Evolutionary conservation across 129 eudicot species (phyloP).

Genomic region (Gnaphalium uliginosum): DNA sequence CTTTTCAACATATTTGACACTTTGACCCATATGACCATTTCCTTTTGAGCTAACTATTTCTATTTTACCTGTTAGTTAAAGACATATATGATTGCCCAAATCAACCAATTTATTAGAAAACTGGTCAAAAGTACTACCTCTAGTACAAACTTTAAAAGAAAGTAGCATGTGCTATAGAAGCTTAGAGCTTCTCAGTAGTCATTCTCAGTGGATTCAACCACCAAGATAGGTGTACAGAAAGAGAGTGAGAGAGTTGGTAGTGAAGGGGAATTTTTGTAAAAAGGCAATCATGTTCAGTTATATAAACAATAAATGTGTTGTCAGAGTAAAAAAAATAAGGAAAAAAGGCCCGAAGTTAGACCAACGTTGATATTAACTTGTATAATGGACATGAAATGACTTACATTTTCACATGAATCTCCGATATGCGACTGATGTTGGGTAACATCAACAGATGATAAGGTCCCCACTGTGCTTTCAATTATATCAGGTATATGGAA

Average conservation of each 20-base stretch:
- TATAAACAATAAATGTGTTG: constrained; percentile 1
- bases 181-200: not conserved
- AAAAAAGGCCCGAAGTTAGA: not conserved
- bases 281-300: not conserved
- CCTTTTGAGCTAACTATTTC: not conserved
- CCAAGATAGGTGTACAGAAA: not conserved
- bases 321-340: not conserved
- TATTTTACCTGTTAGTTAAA: not conserved
- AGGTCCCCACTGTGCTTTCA: constrained; percentile 79
- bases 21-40: not conserved
- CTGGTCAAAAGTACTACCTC: not conserved
- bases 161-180: constrained; percentile 5
- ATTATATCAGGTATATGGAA: constrained; percentile 80
- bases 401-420: constrained; percentile 80
- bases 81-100: not conserved
- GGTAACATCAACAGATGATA: constrained; percentile 72
- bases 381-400: constrained; percentile 11
- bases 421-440: constrained; percentile 58
- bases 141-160: constrained; percentile 9
- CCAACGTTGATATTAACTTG: constrained; percentile 5
- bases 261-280: not conserved
- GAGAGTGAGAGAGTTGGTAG: not conserved
- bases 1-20: not conserved
- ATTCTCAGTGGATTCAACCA: not conserved
- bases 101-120: not conserved